A percentile compares a stretch with the other conserved stretches of the same genome.
Evolutionary conservation across 305 asterid genomes (phyloP).

Genomic region (Nicotiana rustica): DNA sequence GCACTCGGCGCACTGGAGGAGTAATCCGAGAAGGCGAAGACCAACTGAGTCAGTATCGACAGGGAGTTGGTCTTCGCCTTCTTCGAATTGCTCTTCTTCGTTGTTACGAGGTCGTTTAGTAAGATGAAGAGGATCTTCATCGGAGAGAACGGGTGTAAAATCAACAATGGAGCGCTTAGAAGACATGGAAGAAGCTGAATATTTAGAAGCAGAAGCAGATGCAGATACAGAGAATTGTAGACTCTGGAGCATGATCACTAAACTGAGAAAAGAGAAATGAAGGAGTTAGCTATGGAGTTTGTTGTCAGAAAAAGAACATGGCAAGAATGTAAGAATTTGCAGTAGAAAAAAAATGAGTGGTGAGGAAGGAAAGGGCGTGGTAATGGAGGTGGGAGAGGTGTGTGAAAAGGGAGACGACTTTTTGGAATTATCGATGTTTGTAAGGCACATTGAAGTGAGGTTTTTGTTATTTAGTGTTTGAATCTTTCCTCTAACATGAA

Average conservation of each 20-base stretch:
- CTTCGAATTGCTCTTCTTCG: background rate
- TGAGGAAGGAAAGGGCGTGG: slow-evolving; percentile 12
- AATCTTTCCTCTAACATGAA: slow-evolving; percentile 2
- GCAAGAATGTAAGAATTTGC: background rate
- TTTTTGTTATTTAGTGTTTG: slow-evolving; percentile 28
- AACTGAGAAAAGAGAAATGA: background rate
- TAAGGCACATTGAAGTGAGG: slow-evolving; percentile 14
- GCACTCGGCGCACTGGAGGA: slow-evolving; percentile 87
- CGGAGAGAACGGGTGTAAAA: background rate
- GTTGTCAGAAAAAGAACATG: background rate
- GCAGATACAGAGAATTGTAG: background rate
- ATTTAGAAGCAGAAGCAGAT: background rate
- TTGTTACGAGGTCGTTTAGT: slow-evolving; percentile 24
- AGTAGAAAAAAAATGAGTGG: background rate
- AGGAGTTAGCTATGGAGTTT: background rate
- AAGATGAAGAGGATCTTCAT: slow-evolving; percentile 11
- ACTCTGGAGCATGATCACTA: slow-evolving; percentile 29
- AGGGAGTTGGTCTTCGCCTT: background rate
- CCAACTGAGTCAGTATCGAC: slow-evolving; percentile 61
- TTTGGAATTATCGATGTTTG: slow-evolving; percentile 36
- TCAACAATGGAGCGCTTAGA: slow-evolving; percentile 33
- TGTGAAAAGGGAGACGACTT: slow-evolving; percentile 1
- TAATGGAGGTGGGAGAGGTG: background rate
- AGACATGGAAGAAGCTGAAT: slow-evolving; percentile 28
- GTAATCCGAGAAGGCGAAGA: slow-evolving; percentile 75